Evolutionary conservation across 257 asterid genomes (phyloP).

Genomic region (Nicotiana attenuata): DNA sequence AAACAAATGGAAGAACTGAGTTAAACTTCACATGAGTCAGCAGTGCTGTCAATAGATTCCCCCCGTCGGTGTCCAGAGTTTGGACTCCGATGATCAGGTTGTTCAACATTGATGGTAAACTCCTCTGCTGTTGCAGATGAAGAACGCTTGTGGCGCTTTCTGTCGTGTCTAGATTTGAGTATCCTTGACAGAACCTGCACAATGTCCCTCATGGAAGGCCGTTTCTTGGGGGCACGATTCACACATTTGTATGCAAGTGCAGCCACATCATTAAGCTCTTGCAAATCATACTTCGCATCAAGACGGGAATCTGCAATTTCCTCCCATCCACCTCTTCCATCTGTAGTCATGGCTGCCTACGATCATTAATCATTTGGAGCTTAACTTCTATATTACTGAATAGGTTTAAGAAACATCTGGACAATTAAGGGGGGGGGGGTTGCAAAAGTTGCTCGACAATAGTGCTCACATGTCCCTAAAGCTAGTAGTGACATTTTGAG

Average conservation of each 20-base stretch:
- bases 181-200: constrained; percentile 73
- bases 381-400: not conserved
- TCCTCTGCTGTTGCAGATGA: constrained; percentile 44
- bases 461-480: not conserved
- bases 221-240: constrained; percentile 44
- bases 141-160: constrained; percentile 35
- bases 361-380: constrained; percentile 3
- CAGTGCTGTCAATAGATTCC: constrained; percentile 64
- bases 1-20: constrained; percentile 13
- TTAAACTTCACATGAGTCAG: constrained; percentile 60
- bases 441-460: not conserved
- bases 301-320: constrained; percentile 82
- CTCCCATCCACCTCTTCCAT: constrained; percentile 90
- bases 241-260: constrained; percentile 82
- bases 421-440: not conserved
- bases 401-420: not conserved
- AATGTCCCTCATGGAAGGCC: constrained; percentile 84
- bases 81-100: constrained; percentile 31
- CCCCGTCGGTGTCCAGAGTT: constrained; percentile 42
- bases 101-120: constrained; percentile 43
- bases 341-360: constrained; percentile 94
- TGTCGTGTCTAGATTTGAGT: constrained; percentile 36
- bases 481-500: not conserved
- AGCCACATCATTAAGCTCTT: constrained; percentile 69
- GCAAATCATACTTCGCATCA: constrained; percentile 55